Evolutionary conservation across 2,329 filamentous ascomycete genomes (phyloP), one percentile per base, ranked within the genome.

Genomic region (Ascochyta pisi): DNA sequence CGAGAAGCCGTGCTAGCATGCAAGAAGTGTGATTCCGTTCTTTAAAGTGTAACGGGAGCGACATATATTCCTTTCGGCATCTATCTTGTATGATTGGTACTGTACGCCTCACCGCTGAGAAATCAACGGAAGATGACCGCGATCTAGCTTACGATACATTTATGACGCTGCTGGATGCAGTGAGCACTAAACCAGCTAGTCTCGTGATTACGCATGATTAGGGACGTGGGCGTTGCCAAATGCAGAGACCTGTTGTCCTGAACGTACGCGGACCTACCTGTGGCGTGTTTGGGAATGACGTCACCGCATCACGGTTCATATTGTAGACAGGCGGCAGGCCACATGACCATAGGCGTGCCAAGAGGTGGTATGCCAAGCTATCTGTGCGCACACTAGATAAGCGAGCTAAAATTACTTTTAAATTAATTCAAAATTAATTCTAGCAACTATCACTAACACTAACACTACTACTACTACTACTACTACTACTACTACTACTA

Each of bases 51-150:
- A 10, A 10, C 3, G 8, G 12, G 27, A 29, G 27, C 29, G 12
- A 16, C 9, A 35, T 35, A 16, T 35, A n/a, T 16, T 16, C 15
- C 16, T 16, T 6, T 8, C 15, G 16, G 16, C n/a, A 4, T 13
- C 19, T 6, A 12, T 12, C 16, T 2, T 19, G 37, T 4, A 23
- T 22, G 8, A 16, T 10, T 22, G 19, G 42, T 33, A 33, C 13
- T 38, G 29, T 38, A 3, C 35, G 43, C 38, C 39, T 38, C 16
- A 31, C 10, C 16, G 50, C 44, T 54, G 50, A 48, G 24, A 16
- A 54, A 54, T 47, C 43, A 43, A 33, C 50, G 50, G 50, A 54
- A 54, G 13, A 10, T 16, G 26, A 23, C 50, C 50, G 50, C 44
- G 9, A 10, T 19, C 19, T 40, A 12, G 45, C 37, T 49, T 39